These are phyloP conservation scores for Elasticomyces elasticus DNA, from an alignment of 495 filamentous ascomycete genomes.

Conservation along the genomic window DNA sequence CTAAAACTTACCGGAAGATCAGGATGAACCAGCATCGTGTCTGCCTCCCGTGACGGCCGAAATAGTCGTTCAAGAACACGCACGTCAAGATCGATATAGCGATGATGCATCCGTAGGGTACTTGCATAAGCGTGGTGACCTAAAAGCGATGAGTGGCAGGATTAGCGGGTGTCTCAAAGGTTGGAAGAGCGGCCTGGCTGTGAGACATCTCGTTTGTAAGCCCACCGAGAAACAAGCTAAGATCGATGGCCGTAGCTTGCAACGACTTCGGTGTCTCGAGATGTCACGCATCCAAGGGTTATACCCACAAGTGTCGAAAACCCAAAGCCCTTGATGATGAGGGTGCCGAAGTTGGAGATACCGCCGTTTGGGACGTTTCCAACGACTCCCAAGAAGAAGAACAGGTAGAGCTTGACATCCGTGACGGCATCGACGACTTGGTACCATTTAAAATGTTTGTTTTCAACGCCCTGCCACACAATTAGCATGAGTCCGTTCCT, in stretches of 20 bases:
- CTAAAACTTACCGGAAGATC: no score
- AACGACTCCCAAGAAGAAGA: conserved; percentile 50
- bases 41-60: conserved; percentile 34
- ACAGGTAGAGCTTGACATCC: conserved; percentile 50
- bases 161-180: no score
- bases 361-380: conserved; percentile 46
- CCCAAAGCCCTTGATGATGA: conserved; percentile 54
- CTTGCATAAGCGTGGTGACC: conserved; percentile 43
- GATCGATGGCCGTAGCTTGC: no score
- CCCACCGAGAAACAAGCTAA: no score
- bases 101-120: conserved; percentile 43
- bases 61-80: conserved; percentile 48
- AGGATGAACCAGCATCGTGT: conserved; percentile 46
- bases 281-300: no score
- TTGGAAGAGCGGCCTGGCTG: no score
- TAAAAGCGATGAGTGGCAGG: no score
- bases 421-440: conserved; percentile 49
- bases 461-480: no score
- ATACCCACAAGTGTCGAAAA: conserved; percentile 46
- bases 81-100: conserved; percentile 47
- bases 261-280: no score
- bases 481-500: no score
- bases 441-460: conserved; percentile 39
- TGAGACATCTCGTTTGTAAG: no score
- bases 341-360: conserved; percentile 51